Base-by-base conservation (phyloP, 23 red algal species). In the Gracilariopsis chorda region DNA sequence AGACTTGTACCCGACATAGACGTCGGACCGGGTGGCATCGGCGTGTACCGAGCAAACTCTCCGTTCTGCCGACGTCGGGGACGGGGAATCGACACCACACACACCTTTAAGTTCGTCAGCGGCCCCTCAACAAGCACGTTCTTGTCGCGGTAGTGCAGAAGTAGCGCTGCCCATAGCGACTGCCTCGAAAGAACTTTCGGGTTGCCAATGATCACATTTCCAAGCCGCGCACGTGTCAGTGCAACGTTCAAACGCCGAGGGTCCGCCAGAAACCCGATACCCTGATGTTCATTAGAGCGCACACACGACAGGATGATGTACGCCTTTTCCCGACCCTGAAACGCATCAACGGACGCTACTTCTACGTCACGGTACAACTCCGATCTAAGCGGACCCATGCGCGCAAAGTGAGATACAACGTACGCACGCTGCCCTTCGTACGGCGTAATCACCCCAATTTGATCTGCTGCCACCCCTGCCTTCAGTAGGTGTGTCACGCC, bases 161-260 rank as follows among this genome's bases (percentile, higher is more conserved):
- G 73, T 3, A 98, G 90, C 24, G 58, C 63, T 19, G 95, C 90
- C 95, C 95, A 98, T 47, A 98, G 46, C 17, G 78, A 69, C 52
- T 92, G 83, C 4, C 90, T 61, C 9, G 80, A 91, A 16, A 98
- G 73, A 49, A 91, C 90, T 55, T 94, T 94, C 21, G 90, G 88
- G 44, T 98, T 92, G 25, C 96, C 96, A 20, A 95, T 76, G 53
- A 98, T 84, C 0, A 96, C 56, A 37, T 95, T 87, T 48, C 83
- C 83, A 7, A 93, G 80, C 2, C 93, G 93, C 42, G 96, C 88
- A 48, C 96, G 80, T 5, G 96, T 98, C 43, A 98, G 51, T 33
- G 96, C 92, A 41, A 98, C 96, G 68, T 98, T 98, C 34, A 98
- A 61, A n/a, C 96, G 89, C n/a, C 96, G 88, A 36, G 88, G 88